A percentile compares a stretch with the other conserved stretches of the same genome.
These are phyloP conservation scores for Didymellaceae sp. DNA, from an alignment of 2,329 filamentous ascomycete genomes.

Conservation along the genomic window DNA sequence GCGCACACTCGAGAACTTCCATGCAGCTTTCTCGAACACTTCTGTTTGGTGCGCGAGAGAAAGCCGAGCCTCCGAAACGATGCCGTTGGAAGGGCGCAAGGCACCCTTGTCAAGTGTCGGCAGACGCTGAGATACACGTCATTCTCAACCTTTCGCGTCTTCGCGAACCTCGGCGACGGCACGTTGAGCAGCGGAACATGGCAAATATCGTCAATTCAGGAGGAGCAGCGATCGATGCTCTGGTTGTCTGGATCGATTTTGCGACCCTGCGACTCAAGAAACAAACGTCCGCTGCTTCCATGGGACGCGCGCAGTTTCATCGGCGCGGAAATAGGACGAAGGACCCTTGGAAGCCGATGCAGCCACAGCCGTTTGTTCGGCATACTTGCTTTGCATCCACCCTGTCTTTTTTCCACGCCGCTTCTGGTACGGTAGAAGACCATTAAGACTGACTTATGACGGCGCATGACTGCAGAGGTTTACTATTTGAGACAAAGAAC, in stretches of 20 bases:
- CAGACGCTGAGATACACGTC: slow-evolving; percentile 11
- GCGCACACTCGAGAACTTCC: slow-evolving; percentile 6
- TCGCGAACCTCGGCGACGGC: slow-evolving; percentile 8
- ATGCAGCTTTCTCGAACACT: slow-evolving; percentile 13
- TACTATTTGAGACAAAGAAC: slow-evolving; percentile 1
- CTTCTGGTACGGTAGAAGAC: not conserved
- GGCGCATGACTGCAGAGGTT: not conserved
- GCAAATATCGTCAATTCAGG: slow-evolving; percentile 3
- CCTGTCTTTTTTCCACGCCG: not conserved
- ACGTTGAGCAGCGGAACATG: slow-evolving; percentile 8
- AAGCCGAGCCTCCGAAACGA: slow-evolving; percentile 13
- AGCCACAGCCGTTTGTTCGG: slow-evolving; percentile 20
- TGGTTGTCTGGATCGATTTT: not conserved
- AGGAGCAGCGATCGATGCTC: not conserved
- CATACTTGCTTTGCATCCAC: slow-evolving; percentile 10
- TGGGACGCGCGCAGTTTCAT: slow-evolving; percentile 17
- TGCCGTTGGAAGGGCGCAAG: slow-evolving; percentile 8
- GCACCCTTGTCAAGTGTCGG: not conserved
- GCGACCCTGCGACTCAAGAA: slow-evolving; percentile 1
- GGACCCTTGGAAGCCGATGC: slow-evolving; percentile 12
- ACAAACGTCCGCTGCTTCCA: slow-evolving; percentile 1
- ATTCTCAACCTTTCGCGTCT: slow-evolving; percentile 8
- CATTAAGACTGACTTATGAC: not conserved
- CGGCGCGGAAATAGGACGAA: slow-evolving; percentile 12
- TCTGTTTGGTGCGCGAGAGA: slow-evolving; percentile 10